Conservation (phyloP, 441 rosid genomes). For the Brassica hybrid region DNA sequence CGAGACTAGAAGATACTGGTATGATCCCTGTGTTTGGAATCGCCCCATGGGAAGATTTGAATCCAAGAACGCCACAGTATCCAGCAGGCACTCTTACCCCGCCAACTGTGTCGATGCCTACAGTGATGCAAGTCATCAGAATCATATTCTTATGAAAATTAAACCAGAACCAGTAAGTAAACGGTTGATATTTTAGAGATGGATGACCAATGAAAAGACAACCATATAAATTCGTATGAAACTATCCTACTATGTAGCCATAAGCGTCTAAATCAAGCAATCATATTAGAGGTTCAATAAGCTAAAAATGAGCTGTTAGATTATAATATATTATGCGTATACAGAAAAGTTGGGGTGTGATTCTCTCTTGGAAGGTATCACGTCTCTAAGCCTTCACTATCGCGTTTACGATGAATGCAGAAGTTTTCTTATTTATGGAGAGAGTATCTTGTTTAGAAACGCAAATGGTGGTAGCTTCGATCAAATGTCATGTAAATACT, state of each 20-base stretch:
- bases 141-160: conserved; percentile 6
- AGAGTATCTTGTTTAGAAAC: conserved; percentile 11
- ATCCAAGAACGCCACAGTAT: conserved; percentile 85
- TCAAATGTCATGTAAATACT: not conserved
- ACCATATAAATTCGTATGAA: not conserved
- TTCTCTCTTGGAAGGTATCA: too few species aligned
- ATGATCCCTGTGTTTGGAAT: conserved; percentile 64
- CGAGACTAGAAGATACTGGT: conserved; percentile 82
- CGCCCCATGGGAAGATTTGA: conserved; percentile 77
- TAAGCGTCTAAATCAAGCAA: conserved; percentile 1
- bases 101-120: conserved; percentile 90
- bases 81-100: conserved; percentile 94
- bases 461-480: not conserved
- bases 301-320: too few species aligned
- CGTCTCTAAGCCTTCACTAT: conserved; percentile 9
- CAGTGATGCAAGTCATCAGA: conserved; percentile 32
- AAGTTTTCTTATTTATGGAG: conserved; percentile 1
- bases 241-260: conserved; percentile 8
- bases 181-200: not conserved
- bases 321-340: too few species aligned
- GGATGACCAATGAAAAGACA: not conserved
- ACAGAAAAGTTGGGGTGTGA: too few species aligned
- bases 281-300: not conserved
- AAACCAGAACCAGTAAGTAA: not conserved
- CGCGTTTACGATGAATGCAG: conserved; percentile 13